Evolutionary conservation across 805 yeast genomes (phyloP), one percentile per base, ranked within the genome.

Genomic region (Blastobotrys chiropterorum): DNA sequence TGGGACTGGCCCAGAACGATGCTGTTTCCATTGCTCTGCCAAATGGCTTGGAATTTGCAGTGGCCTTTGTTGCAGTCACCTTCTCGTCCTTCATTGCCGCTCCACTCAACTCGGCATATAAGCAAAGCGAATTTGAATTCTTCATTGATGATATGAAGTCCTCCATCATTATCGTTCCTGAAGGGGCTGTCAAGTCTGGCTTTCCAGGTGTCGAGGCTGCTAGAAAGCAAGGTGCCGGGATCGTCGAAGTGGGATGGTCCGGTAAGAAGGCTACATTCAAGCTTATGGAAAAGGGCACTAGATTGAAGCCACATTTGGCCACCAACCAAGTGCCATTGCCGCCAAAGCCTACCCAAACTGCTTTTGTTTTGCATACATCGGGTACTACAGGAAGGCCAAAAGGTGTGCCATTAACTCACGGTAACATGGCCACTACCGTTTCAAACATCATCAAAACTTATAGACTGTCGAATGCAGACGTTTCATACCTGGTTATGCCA

Each of bases 311-410:
- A 17, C 38, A 39, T 22, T 41, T 50, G 16, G 48, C 22, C 47
- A 38, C 31, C 45, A 41, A 14, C 13, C 42, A 14, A 49, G 51
- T 41, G 38, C 52, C 49, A 15, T 44, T 44, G 15, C 54, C 26
- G 34, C 64, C 81, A 2, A 56, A 64, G 14, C 75, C 80, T 1
- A 67, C 73, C 45, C 84, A 82, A 53, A 73, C 80, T 38, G 88
- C 88, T 2, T 67, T 84, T 64, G 80, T 84, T 21, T 68, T 84
- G 46, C 89, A 84, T 66, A 84, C 90, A 6, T 78, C 85, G 46
- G 90, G 90, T 30, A 84, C 90, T 6, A 84, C 90, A 1, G 88
- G 89, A 2, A 75, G 82, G 49, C 90, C 90, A 48, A 84, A 84
- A 65, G 84, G 86, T 6, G 90, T 84, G 1, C 89, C 90, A 4